Percentiles rank a stretch among this genome's conserved stretches.
Evolutionary conservation across 2,329 filamentous ascomycete genomes (phyloP).

Genomic region (Aspergillus texensis): DNA sequence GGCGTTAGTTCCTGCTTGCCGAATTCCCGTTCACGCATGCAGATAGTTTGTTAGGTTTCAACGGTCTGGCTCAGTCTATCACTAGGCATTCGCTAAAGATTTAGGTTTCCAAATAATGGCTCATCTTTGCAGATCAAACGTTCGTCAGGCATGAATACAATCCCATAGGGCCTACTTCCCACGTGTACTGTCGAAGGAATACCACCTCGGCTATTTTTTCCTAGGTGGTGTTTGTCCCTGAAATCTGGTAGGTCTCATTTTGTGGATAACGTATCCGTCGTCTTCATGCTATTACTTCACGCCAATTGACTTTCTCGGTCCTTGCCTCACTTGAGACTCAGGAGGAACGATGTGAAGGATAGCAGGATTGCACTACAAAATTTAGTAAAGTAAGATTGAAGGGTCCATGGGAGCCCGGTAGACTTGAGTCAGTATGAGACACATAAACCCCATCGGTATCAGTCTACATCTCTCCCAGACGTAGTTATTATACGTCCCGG

Average conservation of each 20-base stretch:
- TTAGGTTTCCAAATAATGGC: not conserved
- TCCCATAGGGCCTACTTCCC: not conserved
- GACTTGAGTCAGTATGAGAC: not conserved
- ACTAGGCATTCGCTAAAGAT: not conserved
- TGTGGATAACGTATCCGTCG: not conserved
- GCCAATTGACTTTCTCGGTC: not conserved
- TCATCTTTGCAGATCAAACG: not conserved
- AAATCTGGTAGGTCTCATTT: not conserved
- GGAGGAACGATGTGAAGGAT: not conserved
- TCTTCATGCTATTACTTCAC: not conserved
- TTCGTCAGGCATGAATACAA: not conserved
- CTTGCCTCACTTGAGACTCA: not conserved
- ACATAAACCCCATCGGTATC: not conserved
- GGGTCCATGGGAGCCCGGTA: not conserved
- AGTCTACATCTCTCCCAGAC: not conserved
- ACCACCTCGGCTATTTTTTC: not conserved
- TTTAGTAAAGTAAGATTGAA: not conserved
- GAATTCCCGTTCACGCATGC: not conserved
- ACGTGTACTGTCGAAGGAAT: not conserved
- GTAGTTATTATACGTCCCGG: not conserved
- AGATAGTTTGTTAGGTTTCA: not conserved
- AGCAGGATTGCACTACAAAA: not conserved
- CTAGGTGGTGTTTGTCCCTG: not conserved
- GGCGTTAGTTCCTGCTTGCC: not conserved
- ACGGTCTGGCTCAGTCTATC: not conserved